phyloP scores from a whole-genome alignment of 2,329 filamentous ascomycete genomes.

The Blastomyces emzantsi region DNA sequence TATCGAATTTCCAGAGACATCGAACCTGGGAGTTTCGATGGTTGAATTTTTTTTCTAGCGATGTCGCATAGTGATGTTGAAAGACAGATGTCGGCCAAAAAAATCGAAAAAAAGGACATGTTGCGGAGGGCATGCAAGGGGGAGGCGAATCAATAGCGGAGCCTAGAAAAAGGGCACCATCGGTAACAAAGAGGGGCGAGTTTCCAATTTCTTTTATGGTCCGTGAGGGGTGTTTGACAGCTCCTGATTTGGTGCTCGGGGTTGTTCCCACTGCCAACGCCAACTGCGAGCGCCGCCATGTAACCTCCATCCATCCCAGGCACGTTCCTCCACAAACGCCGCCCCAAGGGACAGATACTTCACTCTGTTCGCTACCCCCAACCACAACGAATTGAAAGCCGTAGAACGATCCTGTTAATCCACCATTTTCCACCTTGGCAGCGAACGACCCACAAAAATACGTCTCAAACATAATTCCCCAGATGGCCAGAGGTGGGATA shows the following conservation, averaged over 20 bases:
- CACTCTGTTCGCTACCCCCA: neutral
- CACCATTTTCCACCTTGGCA: neutral
- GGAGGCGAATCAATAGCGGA: neutral
- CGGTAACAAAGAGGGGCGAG: neutral
- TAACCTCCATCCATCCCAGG: neutral
- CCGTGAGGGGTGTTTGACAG: neutral
- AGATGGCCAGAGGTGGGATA: neutral
- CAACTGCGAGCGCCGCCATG: neutral
- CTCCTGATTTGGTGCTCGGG: neutral
- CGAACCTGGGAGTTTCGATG: neutral
- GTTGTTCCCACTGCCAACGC: neutral
- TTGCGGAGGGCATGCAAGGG: neutral
- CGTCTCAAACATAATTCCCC: neutral
- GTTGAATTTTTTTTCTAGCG: neutral
- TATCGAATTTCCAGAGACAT: constrained; percentile 7
- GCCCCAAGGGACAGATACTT: neutral
- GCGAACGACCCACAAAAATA: constrained; percentile 2
- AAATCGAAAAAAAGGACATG: constrained; percentile 1
- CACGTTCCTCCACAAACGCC: neutral
- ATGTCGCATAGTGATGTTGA: constrained; percentile 1
- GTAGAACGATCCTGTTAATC: neutral
- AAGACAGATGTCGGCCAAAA: neutral
- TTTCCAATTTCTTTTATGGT: constrained; percentile 1
- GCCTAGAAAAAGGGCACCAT: neutral
- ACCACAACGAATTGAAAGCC: neutral